Evolutionary conservation across 768 basidiomycete genomes (phyloP), one percentile per base, ranked within the genome.

Genomic region (Psilocybe cyanescens): DNA sequence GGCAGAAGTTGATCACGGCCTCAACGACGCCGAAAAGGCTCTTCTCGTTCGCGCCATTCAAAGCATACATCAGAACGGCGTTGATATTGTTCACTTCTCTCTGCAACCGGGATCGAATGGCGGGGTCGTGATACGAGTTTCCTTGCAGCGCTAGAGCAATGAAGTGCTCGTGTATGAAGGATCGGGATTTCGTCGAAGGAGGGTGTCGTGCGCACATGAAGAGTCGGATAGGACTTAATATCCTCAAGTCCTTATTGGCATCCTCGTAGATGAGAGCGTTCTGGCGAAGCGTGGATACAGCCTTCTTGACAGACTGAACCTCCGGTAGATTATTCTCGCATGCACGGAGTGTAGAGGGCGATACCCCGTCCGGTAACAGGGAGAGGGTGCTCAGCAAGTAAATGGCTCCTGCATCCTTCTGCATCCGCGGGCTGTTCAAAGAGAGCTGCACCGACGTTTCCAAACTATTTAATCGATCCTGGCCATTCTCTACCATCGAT

Each of bases 401-500:
- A 44, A 71, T 41, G 0, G 75, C 71, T 1, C 66, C 68, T 2
- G 71, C 62, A 48, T 75, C 66, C 7, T 60, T 64, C 8, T 50
- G 56, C 64, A 75, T 71, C 14, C 72, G 59, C 8, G 71, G 69
- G 55, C 73, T 70, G 16, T 65, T 63, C 17, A 78, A 55, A 1
- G 76, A 78, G 2, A 78, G 54, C 31, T 65, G 61, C 37, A 78
- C 68, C 0, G 75, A 78, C 11, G 63, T 53, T 33, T 76, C 74
- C 12, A 78, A 59, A 47, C 69, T 76, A 30, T 60, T 65, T 9
- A 73, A 66, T 9, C 74, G 66, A 50, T 72, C 72, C 19, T 66
- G 61, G 1, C 71, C 71, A 28, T 58, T 67, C 31, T 72, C 70
- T 0, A 77, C 65, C 67, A 77, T 70, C 28, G 65, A 57, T 0